A percentile compares a stretch with the other conserved stretches of the same genome.
Evolutionary conservation across 1,284 basidiomycete species (phyloP).

Genomic region (Heliocybe sulcata): DNA sequence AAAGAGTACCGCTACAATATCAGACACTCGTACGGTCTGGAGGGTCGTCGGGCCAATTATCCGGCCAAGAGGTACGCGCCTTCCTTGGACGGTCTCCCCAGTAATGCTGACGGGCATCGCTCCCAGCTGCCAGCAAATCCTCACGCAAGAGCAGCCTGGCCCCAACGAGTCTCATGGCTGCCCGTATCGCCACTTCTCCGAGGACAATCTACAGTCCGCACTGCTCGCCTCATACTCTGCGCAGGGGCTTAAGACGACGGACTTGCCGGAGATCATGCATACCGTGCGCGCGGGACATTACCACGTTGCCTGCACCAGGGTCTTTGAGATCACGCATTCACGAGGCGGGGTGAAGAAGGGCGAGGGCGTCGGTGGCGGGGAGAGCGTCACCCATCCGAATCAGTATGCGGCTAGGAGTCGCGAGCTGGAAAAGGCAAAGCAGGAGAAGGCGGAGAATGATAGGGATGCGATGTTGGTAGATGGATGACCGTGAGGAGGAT

Average conservation of each 20-base stretch:
- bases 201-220: constrained; percentile 78
- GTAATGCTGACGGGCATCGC: constrained; percentile 6
- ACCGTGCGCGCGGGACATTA: constrained; percentile 82
- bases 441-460: constrained; percentile 19
- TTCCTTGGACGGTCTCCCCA: constrained; percentile 2
- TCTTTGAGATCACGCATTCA: constrained; percentile 92
- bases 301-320: constrained; percentile 95
- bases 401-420: constrained; percentile 70
- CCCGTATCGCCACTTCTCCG: constrained; percentile 89
- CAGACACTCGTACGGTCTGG: constrained; percentile 90
- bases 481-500: not conserved
- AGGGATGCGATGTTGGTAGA: constrained; percentile 14
- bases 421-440: constrained; percentile 47
- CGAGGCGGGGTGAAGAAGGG: constrained; percentile 69
- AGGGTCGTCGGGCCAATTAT: constrained; percentile 93
- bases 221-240: constrained; percentile 71
- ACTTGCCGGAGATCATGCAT: constrained; percentile 84
- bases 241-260: constrained; percentile 51
- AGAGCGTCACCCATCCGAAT: constrained; percentile 94
- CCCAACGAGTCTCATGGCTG: constrained; percentile 83
- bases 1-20: constrained; percentile 99
- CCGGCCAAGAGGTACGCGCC: constrained; percentile 75
- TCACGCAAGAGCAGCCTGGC: constrained; percentile 72
- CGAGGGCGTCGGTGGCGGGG: constrained; percentile 82
- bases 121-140: constrained; percentile 83